Evolutionary conservation across 768 basidiomycete genomes (phyloP).

Genomic region (Arthromyces matolae): DNA sequence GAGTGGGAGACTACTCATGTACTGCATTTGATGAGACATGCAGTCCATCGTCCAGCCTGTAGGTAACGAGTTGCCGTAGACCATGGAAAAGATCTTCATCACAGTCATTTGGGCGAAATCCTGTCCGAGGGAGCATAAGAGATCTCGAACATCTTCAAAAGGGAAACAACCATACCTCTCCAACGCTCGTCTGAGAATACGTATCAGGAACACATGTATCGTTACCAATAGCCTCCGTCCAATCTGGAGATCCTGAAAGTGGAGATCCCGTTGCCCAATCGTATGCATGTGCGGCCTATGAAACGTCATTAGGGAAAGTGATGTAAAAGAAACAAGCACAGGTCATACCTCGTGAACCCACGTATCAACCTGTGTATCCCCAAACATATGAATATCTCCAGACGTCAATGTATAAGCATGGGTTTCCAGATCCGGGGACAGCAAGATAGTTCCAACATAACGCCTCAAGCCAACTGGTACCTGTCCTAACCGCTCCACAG

Average conservation of each 20-base stretch:
- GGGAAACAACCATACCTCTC: slow-evolving; percentile 23
- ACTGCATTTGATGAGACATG: slow-evolving; percentile 28
- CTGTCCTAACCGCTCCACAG: slow-evolving; percentile 22
- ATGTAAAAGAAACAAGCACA: background rate
- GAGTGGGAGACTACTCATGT: slow-evolving; percentile 18
- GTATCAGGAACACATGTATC: slow-evolving; percentile 30
- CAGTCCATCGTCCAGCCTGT: slow-evolving; percentile 23
- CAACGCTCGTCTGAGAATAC: slow-evolving; percentile 23
- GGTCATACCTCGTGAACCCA: slow-evolving; percentile 33
- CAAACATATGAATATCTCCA: slow-evolving; percentile 30
- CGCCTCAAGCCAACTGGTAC: slow-evolving; percentile 30
- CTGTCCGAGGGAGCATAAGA: slow-evolving; percentile 11
- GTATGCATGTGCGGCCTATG: slow-evolving; percentile 28
- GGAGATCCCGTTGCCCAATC: slow-evolving; percentile 23
- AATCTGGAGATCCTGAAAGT: slow-evolving; percentile 18
- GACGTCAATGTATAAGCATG: slow-evolving; percentile 30
- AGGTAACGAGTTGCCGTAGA: slow-evolving; percentile 21
- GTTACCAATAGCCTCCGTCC: slow-evolving; percentile 17
- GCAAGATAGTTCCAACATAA: slow-evolving; percentile 22
- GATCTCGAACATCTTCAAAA: background rate
- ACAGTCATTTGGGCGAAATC: slow-evolving; percentile 31
- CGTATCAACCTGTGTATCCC: slow-evolving; percentile 19
- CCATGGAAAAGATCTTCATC: slow-evolving; percentile 21
- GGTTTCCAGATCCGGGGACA: slow-evolving; percentile 15
- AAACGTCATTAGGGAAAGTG: background rate